Base-by-base conservation (phyloP, 495 filamentous ascomycete species). In the Polyplosphaeria fusca region DNA sequence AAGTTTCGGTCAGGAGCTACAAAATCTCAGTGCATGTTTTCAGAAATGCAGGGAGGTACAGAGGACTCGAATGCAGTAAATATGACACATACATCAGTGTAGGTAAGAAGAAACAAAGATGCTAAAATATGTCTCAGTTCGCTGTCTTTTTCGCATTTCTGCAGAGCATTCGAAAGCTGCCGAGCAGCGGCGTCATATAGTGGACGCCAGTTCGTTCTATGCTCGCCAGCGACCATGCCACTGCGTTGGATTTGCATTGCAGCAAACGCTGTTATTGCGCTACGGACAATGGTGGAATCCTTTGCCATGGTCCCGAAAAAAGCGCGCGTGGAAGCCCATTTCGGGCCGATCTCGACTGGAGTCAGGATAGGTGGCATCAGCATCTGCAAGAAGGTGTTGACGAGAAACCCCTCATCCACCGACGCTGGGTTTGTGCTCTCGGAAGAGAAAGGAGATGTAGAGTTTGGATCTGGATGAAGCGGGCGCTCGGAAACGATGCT, bases 341-440 rank as follows among this genome's bases (percentile, higher is more conserved):
- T 58, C 5, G 54, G 54, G 16, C 54, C 54, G 22, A 58, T 51
- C 35, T 58, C 54, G n/a, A 58, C 54, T 0, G 54, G 54, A 1
- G 54, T 58, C 2, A 58, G 46, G 39, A 58, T 58, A 5, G 54
- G 54, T 14, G 54, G 54, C 54, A 58, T 58, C 16, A 58, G 54
- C 54, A 58, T 58, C 20, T 58, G 54, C 19, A 58, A 37, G n/a
- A 58, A 58, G 4, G 44, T 43, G 46, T 49, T 58, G 35, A 58
- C 22, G 7, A 58, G 46, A 18, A 58, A 44, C 11, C 50, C 46
- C 3, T 58, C 45, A 19, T 58, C 46, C 12, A 14, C 45, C 1
- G 28, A 24, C 23, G 23, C n/a, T 22, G 12, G 22, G 41, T 43
- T 27, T 18, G 23, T 7, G 7, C 54, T 42, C 27, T 58, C 54